phyloP scores from a whole-genome alignment of 2,329 filamentous ascomycete species.

The Fusarium newnesense region DNA sequence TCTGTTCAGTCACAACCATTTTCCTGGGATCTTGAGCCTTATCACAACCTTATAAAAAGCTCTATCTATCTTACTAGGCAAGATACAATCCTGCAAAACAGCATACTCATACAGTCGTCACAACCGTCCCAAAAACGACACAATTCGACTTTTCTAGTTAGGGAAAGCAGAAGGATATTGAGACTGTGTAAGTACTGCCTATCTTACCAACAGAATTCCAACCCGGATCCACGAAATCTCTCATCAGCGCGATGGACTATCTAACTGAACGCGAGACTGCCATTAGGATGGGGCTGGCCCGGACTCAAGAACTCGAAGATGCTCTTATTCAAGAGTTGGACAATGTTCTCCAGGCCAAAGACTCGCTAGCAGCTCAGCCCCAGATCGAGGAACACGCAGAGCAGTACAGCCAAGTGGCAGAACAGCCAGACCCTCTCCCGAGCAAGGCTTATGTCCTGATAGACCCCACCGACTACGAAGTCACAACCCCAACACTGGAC shows the following conservation, averaged over 20 bases:
- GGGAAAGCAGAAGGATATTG: neutral
- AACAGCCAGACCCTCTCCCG: neutral
- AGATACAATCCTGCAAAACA: neutral
- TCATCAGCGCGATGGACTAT: neutral
- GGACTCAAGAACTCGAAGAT: neutral
- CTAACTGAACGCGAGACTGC: accelerated
- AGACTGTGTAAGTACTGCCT: too few relatives aligned
- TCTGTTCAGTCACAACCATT: accelerated
- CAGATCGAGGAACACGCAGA: accelerated
- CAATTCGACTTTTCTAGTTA: too few relatives aligned
- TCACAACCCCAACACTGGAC: accelerated
- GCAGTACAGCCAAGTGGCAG: too few relatives aligned
- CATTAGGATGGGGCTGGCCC: accelerated
- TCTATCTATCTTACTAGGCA: neutral
- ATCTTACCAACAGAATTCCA: neutral
- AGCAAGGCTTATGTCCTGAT: neutral
- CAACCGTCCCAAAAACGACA: neutral
- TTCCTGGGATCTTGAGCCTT: neutral
- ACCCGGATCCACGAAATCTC: neutral
- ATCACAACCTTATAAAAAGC: accelerated
- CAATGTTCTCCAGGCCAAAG: neutral
- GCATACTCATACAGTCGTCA: neutral
- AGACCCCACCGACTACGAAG: accelerated
- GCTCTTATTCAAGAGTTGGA: neutral
- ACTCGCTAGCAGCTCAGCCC: too few relatives aligned